Evolutionary conservation across 768 basidiomycete genomes (phyloP), one percentile per base, ranked within the genome.

Genomic region (Amanita subjunquillea): DNA sequence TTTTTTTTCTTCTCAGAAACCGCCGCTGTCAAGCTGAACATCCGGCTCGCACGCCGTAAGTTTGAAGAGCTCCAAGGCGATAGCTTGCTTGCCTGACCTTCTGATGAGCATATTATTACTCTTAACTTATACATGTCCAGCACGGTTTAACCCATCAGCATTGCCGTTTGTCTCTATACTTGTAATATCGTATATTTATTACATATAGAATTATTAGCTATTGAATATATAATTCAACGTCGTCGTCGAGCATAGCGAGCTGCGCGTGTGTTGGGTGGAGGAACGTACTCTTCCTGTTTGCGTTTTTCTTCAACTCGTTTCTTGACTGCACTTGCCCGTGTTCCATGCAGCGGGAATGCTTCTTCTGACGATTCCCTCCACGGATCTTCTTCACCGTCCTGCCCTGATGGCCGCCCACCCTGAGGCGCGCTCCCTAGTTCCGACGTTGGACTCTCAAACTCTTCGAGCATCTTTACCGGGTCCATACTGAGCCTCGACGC

Each of bases 31-130:
- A 83, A 82, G 64, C 75, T 93, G 65, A 96, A 96, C 64, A 87
- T 97, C 54, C 79, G 83, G 36, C 80, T 94, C 61, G 88, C 90
- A 20, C 80, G 91, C 27, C 72, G 76, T 49, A 94, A 94, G 65
- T 93, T 97, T 54, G 90, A 92, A 59, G 87, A 92, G 60, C 77
- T 97, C 25, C 89, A 92, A 65, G 84, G 80, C 7, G 83, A 86
- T 63, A 83, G 78, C 56, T 67, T 82, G 44, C 54, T 66, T 53
- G 66, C 69, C 12, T 72, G 17, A 29, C 38, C 32, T 12, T 36
- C 20, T 49, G 22, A 38, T 48, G 39, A 39, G 29, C 45, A 40
- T 49, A 48, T 51, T 46, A 54, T 53, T 51, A 50, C 49, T 44
- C 6, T 40, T 55, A 48, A 50, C 23, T 57, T 55, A 55, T 42